phyloP scores from a whole-genome alignment of 2,329 filamentous ascomycete genomes.

The Leptographium flavum region DNA sequence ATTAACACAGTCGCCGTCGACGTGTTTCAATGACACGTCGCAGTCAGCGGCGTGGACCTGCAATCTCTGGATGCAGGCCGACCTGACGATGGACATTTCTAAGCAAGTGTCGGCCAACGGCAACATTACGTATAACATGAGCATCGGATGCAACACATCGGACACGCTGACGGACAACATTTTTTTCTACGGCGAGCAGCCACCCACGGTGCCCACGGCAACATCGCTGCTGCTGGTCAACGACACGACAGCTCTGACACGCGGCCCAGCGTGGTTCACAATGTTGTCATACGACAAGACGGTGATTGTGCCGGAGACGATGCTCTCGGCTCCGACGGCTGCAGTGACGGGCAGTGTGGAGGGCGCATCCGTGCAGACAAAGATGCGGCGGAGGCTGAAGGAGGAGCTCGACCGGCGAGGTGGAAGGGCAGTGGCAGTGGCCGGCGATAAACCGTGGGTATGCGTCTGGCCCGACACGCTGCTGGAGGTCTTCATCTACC shows the following conservation, averaged over 20 bases:
- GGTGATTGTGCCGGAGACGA: constrained; percentile 33
- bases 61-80: constrained; percentile 31
- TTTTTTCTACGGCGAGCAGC: constrained; percentile 40
- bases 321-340: constrained; percentile 15
- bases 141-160: constrained; percentile 23
- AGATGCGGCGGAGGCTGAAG: neutral
- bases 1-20: constrained; percentile 31
- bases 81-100: constrained; percentile 25
- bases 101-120: constrained; percentile 20
- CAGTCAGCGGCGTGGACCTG: constrained; percentile 52
- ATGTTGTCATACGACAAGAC: constrained; percentile 40
- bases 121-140: constrained; percentile 24
- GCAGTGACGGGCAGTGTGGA: constrained; percentile 8
- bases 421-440: constrained; percentile 18
- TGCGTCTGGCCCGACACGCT: constrained; percentile 42
- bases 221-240: constrained; percentile 31
- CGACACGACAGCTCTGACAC: constrained; percentile 30
- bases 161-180: constrained; percentile 20
- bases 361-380: neutral
- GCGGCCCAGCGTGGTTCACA: constrained; percentile 39
- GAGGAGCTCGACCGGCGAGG: neutral
- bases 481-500: constrained; percentile 43
- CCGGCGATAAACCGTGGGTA: constrained; percentile 41
- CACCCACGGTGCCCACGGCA: constrained; percentile 27
- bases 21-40: constrained; percentile 41